Evolutionary conservation across 2,329 filamentous ascomycete genomes (phyloP).

Genomic region (Colletotrichum acutatum): DNA sequence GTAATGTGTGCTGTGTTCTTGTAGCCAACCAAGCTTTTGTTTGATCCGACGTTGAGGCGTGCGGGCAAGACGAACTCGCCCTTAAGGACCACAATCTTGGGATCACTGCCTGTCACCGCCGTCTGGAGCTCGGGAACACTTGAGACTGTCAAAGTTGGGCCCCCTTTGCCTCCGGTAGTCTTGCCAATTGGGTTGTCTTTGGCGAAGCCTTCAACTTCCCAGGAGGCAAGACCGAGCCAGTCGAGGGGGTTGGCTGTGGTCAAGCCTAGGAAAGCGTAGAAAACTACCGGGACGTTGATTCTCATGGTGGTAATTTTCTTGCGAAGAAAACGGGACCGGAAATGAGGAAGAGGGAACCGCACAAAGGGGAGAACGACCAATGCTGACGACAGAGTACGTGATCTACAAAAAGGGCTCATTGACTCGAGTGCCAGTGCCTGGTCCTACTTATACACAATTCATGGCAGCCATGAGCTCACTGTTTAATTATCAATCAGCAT

Average conservation of each 20-base stretch:
- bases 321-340: background rate
- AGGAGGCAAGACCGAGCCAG: slow-evolving; percentile 38
- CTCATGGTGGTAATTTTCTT: slow-evolving; percentile 11
- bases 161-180: slow-evolving; percentile 55
- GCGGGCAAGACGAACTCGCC: slow-evolving; percentile 53
- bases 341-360: background rate
- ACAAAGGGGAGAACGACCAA: background rate
- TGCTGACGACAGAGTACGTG: background rate
- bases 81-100: slow-evolving; percentile 55
- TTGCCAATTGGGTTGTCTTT: slow-evolving; percentile 49
- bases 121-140: slow-evolving; percentile 54
- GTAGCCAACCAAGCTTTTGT: slow-evolving; percentile 55
- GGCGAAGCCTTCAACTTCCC: slow-evolving; percentile 40
- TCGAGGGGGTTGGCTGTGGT: slow-evolving; percentile 35
- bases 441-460: background rate
- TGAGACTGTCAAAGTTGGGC: slow-evolving; percentile 57
- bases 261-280: slow-evolving; percentile 12
- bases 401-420: background rate
- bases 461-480: background rate
- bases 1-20: slow-evolving; percentile 48
- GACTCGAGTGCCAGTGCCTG: background rate
- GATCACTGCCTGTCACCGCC: slow-evolving; percentile 54
- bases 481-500: no score
- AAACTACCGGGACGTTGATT: slow-evolving; percentile 13
- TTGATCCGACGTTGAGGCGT: slow-evolving; percentile 55